Evolutionary conservation across 805 yeast genomes (phyloP).

Genomic region (Grigorovia yakushimaensis): DNA sequence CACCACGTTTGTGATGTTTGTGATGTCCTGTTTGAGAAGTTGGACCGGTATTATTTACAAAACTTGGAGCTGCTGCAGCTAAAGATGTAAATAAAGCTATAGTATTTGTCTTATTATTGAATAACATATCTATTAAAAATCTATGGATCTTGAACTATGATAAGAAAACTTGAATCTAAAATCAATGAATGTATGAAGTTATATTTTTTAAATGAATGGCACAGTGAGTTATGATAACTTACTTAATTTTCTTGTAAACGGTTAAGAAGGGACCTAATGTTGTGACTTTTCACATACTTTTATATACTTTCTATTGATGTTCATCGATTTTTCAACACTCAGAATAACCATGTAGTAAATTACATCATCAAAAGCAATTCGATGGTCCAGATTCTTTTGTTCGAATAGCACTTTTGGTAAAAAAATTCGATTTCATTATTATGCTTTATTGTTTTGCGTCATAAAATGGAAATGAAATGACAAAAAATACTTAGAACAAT

Average conservation of each 20-base stretch:
- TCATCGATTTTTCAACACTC: background rate
- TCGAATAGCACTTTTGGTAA: too few relatives aligned
- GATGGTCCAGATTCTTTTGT: too few relatives aligned
- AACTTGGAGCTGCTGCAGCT: background rate
- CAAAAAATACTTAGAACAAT: too few relatives aligned
- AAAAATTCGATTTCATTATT: too few relatives aligned
- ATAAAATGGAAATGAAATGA: too few relatives aligned
- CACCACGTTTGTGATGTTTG: slow-evolving; percentile 3
- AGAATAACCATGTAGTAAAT: background rate
- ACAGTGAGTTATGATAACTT: background rate
- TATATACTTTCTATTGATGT: background rate
- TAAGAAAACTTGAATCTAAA: background rate
- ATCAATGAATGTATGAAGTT: too few relatives aligned
- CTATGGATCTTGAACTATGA: background rate
- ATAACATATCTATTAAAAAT: background rate
- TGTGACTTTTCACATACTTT: background rate
- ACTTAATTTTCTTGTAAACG: background rate
- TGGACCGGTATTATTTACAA: background rate
- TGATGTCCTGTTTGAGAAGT: background rate
- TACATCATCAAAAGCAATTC: background rate
- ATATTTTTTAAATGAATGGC: background rate
- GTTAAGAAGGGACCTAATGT: background rate
- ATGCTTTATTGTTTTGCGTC: too few relatives aligned
- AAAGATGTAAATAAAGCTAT: background rate
- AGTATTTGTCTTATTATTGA: background rate